phyloP scores from a whole-genome alignment of 345 rosid genomes.

The Salix udensis region DNA sequence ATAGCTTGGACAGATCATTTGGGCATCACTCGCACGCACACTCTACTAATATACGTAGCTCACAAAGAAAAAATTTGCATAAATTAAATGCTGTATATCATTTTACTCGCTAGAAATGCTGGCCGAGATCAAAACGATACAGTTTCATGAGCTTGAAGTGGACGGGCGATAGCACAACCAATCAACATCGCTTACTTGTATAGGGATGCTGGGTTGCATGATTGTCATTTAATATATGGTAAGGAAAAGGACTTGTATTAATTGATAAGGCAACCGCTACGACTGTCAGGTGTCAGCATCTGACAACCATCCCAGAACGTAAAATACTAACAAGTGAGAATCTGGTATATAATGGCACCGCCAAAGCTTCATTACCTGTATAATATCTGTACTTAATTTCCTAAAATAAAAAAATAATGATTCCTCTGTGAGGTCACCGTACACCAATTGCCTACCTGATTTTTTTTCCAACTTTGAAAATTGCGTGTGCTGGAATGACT shows the following conservation, averaged over 20 bases:
- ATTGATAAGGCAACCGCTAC: not conserved
- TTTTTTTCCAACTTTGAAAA: not conserved
- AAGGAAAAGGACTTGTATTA: not conserved
- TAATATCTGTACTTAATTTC: not conserved
- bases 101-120: not conserved
- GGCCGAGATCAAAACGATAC: too few relatives aligned
- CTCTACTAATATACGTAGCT: not conserved
- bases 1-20: not conserved
- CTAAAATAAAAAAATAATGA: not conserved
- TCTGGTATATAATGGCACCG: conserved; percentile 3
- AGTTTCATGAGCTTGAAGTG: too few relatives aligned
- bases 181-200: too few relatives aligned
- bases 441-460: not conserved
- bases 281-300: not conserved
- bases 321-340: not conserved
- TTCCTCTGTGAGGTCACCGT: conserved; percentile 6
- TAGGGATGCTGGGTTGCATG: too few relatives aligned
- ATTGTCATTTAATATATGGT: too few relatives aligned
- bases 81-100: not conserved
- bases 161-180: too few relatives aligned
- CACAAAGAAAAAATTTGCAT: not conserved
- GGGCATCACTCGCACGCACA: not conserved
- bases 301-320: conserved; percentile 13
- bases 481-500: not conserved
- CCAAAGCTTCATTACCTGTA: conserved; percentile 22